Evolutionary conservation across 2,329 filamentous ascomycete genomes (phyloP).

Genomic region (Aspergillus ochraceus): DNA sequence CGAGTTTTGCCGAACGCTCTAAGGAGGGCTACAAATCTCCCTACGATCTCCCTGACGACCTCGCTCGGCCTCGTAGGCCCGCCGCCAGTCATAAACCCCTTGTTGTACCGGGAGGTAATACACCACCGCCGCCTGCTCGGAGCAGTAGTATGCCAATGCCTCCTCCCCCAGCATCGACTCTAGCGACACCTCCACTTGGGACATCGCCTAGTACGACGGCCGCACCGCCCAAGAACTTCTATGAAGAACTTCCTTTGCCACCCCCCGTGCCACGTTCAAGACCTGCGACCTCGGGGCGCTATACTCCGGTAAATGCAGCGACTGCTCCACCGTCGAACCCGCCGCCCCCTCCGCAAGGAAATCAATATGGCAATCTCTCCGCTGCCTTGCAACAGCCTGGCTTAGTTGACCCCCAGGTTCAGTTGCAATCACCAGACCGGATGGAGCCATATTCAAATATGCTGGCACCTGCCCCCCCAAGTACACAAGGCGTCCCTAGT

Average conservation of each 20-base stretch:
- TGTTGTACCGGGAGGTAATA: slow-evolving; percentile 32
- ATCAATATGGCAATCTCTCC: slow-evolving; percentile 21
- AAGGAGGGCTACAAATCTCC: slow-evolving; percentile 93
- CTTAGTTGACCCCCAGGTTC: slow-evolving; percentile 18
- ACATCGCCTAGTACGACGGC: slow-evolving; percentile 33
- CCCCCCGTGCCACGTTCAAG: slow-evolving; percentile 56
- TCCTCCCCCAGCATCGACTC: slow-evolving; percentile 15
- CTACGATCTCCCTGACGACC: slow-evolving; percentile 90
- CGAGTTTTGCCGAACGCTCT: slow-evolving; percentile 87
- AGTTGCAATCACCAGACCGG: slow-evolving; percentile 33
- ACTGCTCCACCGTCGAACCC: slow-evolving; percentile 16
- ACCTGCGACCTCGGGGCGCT: slow-evolving; percentile 49
- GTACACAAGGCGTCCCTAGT: slow-evolving; percentile 29
- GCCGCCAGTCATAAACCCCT: slow-evolving; percentile 58
- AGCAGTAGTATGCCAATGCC: slow-evolving; percentile 60
- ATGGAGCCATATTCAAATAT: slow-evolving; percentile 33
- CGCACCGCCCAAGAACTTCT: slow-evolving; percentile 58
- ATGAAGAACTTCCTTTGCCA: slow-evolving; percentile 70
- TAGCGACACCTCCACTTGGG: slow-evolving; percentile 26
- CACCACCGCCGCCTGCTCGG: slow-evolving; percentile 42
- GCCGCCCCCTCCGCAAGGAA: slow-evolving; percentile 13
- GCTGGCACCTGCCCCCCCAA: slow-evolving; percentile 27
- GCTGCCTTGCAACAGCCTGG: slow-evolving; percentile 21
- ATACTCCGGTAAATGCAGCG: slow-evolving; percentile 35
- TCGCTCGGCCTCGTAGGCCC: slow-evolving; percentile 65